Base-by-base conservation (phyloP, 768 basidiomycete genomes). In the Lentinula guzmanii region DNA sequence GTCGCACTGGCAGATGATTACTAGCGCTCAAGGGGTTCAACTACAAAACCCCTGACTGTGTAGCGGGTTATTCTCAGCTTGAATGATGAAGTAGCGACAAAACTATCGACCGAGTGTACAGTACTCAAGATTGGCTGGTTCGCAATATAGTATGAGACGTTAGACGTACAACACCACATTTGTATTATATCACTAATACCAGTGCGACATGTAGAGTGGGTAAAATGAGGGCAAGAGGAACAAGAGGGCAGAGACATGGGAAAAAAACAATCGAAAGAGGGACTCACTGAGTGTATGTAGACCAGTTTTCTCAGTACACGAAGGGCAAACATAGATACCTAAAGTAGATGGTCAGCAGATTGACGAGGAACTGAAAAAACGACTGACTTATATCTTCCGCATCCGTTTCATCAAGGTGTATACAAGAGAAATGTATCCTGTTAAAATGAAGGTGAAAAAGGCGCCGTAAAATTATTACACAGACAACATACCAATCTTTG, bases 371-470 rank as follows among this genome's bases (percentile, higher is more conserved):
- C 61, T 53, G 53, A 61, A 62, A 53, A 56, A 15, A 51, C 34
- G 13, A 83, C 90, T 78, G 71, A 91, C 90, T 83, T 71, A 94
- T 89, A 70, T 90, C 87, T 68, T 86, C 86, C 8, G 91, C 91
- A 65, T 86, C 80, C 55, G 79, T 74, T 65, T 84, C 82, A 61
- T 71, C 78, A 52, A 93, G 71, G 62, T 82, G 75, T 9, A 93
- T 79, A 73, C 92, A 94, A n/a, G 74, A 72, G 66, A 93, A 93
- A 71, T 94, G 92, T 72, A 85, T 92, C 92, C 92, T 94, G 58
- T 4, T 33, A 11, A 42, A 48, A 33, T 53, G 68, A 63, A 42
- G 60, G 52, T 46, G 51, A 61, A 34, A 43, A 61, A 35, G 45
- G 60, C 18, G n/a, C 28, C 61, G 33, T 31, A 56, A 58, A 51